phyloP scores from a whole-genome alignment of 108 stramenopile genomes.

The Conticribra guillardii region DNA sequence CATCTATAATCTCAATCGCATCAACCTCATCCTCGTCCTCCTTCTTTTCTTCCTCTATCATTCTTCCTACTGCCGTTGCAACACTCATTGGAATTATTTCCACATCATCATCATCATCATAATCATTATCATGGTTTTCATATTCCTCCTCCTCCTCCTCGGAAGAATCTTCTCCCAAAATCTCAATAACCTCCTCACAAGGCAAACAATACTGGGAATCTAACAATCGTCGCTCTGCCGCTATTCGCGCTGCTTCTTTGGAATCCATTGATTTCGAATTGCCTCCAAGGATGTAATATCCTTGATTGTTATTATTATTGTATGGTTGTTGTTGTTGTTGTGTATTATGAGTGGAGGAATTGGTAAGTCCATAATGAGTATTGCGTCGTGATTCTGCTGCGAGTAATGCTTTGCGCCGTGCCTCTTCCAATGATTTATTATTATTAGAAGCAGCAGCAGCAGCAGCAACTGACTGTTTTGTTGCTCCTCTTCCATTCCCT shows the following conservation, averaged over 20 bases:
- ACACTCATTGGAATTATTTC: neutral
- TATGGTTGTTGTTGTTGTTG: too few relatives aligned
- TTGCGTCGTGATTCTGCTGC: too few relatives aligned
- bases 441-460: too few relatives aligned
- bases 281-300: slow-evolving; percentile 23
- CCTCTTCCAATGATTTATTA: too few relatives aligned
- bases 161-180: slow-evolving; percentile 38
- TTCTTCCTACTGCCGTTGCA: neutral
- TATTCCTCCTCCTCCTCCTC: slow-evolving; percentile 21
- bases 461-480: too few relatives aligned
- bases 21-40: slow-evolving; percentile 5
- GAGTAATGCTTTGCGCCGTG: too few relatives aligned
- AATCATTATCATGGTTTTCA: neutral
- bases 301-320: too few relatives aligned
- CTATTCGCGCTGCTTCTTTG: slow-evolving; percentile 45
- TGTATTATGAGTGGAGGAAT: too few relatives aligned
- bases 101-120: slow-evolving; percentile 4
- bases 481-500: neutral
- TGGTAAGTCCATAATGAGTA: too few relatives aligned
- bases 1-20: neutral
- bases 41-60: slow-evolving; percentile 3
- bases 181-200: slow-evolving; percentile 54
- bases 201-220: slow-evolving; percentile 56
- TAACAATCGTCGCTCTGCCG: slow-evolving; percentile 46
- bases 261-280: slow-evolving; percentile 12